Evolutionary conservation across 176 grass and related monocot species (phyloP), one percentile per base, ranked within the genome.

Genomic region (Thinopyrum elongatum): DNA sequence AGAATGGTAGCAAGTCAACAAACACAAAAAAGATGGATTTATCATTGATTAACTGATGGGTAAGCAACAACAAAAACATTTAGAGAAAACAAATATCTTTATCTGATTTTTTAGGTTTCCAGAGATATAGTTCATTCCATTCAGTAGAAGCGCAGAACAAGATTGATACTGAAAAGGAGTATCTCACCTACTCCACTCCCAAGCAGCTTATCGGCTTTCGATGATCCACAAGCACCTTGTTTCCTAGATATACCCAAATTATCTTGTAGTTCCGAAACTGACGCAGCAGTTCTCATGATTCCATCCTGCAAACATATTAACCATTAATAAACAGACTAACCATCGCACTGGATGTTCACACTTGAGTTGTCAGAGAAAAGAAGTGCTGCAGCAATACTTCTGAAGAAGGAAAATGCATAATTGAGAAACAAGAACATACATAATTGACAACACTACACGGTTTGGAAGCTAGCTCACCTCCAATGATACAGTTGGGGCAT

Each of bases 101-200:
- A 84, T 33, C 46, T 42, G 65, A 64, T 58, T 69, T 27, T 58
- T 67, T 57, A 65, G 25, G n/a, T n/a, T 61, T 80, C 47, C 22
- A 28, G 87, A 51, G 17, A 63, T 72, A 21, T 34, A 70, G 22
- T 63, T 62, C 33, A 65, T 65, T 46, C 19, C 76, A 28, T 67
- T 42, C 34, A 70, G 29, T 67, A 26, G 44, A 79, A 82, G 65
- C 44, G 70, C 64, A 60, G 21, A 87, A 64, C 21, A 42, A 85
- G 69, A 67, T 26, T 13, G 35, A 39, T 49, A 35, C 42, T 59
- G 12, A 13, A 31, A 35, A 85, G 68, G 61, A 33, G 46, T 19
- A 58, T 84, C 74, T 85, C 34, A 98, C 97, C 94, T 92, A 83
- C 80, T 88, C 97, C 97, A 87, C 81, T 80, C 28, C 97, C 97